Evolutionary conservation across 2,329 filamentous ascomycete genomes (phyloP).

Genomic region (Chaetomiaceae sp.): DNA sequence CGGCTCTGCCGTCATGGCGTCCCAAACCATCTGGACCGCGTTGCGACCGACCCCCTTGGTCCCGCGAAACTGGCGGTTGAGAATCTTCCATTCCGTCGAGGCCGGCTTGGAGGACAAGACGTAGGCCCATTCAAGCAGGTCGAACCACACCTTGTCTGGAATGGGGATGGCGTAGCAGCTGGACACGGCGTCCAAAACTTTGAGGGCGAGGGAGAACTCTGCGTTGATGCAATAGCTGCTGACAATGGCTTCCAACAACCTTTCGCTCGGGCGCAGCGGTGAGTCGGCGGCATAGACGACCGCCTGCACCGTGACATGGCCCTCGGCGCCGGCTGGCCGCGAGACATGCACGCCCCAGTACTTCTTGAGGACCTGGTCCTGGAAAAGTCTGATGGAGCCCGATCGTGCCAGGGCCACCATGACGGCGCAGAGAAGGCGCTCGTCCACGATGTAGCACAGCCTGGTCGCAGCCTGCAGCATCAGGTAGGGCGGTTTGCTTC

Average conservation of each 20-base stretch:
- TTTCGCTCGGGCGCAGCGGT: constrained; percentile 50
- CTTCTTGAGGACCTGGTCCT: constrained; percentile 25
- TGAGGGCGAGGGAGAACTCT: constrained; percentile 51
- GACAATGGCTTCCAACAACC: constrained; percentile 59
- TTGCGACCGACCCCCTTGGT: constrained; percentile 33
- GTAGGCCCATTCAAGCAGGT: constrained; percentile 62
- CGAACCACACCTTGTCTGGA: constrained; percentile 53
- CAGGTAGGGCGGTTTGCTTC: constrained; percentile 23
- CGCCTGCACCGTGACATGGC: constrained; percentile 24
- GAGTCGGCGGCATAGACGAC: constrained; percentile 39
- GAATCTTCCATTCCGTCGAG: constrained; percentile 31
- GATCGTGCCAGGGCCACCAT: constrained; percentile 39
- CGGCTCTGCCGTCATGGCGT: constrained; percentile 52
- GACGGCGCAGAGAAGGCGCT: constrained; percentile 35
- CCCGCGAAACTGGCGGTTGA: constrained; percentile 19
- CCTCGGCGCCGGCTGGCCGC: constrained; percentile 11
- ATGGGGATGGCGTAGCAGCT: constrained; percentile 53
- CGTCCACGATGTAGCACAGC: constrained; percentile 30
- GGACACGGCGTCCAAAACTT: constrained; percentile 58
- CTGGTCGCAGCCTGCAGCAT: constrained; percentile 27
- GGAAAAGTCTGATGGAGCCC: constrained; percentile 30
- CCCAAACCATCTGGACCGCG: constrained; percentile 49
- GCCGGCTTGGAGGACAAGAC: constrained; percentile 42
- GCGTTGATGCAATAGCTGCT: constrained; percentile 63
- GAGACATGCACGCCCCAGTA: constrained; percentile 27